Base-by-base conservation (phyloP, 495 filamentous ascomycete genomes). In the Penicillium desertorum region DNA sequence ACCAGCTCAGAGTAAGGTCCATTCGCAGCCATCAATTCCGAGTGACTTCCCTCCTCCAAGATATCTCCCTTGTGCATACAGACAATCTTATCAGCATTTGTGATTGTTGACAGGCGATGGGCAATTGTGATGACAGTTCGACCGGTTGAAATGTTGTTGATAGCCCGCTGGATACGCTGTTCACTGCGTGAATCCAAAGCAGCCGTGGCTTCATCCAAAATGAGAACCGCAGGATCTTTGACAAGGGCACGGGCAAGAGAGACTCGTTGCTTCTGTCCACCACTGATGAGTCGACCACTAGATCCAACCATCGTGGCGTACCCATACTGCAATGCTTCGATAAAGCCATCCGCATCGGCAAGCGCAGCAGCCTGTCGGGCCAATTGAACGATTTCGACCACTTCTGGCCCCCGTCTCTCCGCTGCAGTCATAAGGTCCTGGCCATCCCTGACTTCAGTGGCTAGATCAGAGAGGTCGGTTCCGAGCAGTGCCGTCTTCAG, bases 201-300 rank as follows among this genome's bases (percentile, higher is more conserved):
- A 7, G 68, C 84, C 1, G 90, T 94, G 17, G 91, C 90, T 69
- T 96, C 91, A 63, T 95, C 90, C 7, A 96, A 73, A 32, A 96
- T 86, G 5, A 96, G 73, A 54, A 96, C 86, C n/a, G 83, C 83
- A 0, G 91, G 90, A 46, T 89, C 79, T 63, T 89, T 88, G 52
- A 95, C 80, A 29, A 91, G 83, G 23, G 84, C 85, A 20, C 88
- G 76, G 1, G 88, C 88, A 51, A 92, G 84, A 10, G 88, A 77
- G 6, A 89, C 66, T 20, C 86, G 73, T 59, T 89, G 86, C 46
- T 82, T 83, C 58, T 89, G 84, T 2, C 84, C 83, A 29, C 83
- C 83, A 17, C 82, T 86, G 34, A 89, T 79, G 19, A 81, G 74
- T 1, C 75, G 72, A 7, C 85, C 86, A 48, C 79, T 81, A 2